phyloP scores from a whole-genome alignment of 805 yeast genomes.

The Candida pseudoglaebosa region DNA sequence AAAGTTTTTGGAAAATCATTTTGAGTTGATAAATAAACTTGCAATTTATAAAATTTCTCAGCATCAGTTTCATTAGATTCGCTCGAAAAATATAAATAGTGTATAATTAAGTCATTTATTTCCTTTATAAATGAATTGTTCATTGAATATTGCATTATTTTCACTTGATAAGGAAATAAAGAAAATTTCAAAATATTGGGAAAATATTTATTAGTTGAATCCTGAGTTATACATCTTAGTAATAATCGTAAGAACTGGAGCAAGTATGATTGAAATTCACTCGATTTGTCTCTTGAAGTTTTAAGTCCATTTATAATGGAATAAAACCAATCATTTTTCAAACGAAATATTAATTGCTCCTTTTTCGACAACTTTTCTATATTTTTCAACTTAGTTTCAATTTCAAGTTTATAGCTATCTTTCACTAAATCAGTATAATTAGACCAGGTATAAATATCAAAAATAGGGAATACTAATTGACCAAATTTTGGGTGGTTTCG shows the following conservation, averaged over 20 bases:
- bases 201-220: neutral
- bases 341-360: neutral
- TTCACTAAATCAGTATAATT: neutral
- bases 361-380: neutral
- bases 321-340: neutral
- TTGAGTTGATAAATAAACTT: slow-evolving; percentile 6
- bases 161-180: neutral
- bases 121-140: neutral
- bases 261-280: neutral
- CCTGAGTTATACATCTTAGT: neutral
- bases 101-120: neutral
- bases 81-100: slow-evolving; percentile 6
- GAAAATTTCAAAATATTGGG: neutral
- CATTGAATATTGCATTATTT: neutral
- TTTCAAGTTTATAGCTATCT: neutral
- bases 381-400: neutral
- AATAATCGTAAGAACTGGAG: slow-evolving; percentile 2
- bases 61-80: neutral
- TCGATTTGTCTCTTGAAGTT: neutral
- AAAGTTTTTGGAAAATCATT: slow-evolving; percentile 6
- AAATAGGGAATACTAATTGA: neutral
- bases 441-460: neutral
- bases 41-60: slow-evolving; percentile 2
- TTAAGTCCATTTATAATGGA: neutral
- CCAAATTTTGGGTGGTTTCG: neutral